Evolutionary conservation across 1,139 yeast species (phyloP).

Genomic region (Candida pseudoviswanathii): DNA sequence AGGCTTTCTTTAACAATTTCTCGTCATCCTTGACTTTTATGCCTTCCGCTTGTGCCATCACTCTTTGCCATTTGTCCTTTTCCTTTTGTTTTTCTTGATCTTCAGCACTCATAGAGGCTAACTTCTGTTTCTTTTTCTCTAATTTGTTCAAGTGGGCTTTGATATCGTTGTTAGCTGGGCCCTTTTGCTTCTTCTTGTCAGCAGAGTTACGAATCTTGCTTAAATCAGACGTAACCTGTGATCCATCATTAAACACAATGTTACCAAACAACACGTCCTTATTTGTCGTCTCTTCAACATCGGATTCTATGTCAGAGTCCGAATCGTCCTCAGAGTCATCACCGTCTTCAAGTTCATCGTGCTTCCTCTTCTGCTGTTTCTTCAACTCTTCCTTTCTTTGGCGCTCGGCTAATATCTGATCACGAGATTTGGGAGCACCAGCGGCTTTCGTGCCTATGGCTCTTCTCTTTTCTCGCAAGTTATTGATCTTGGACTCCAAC

Average conservation of each 20-base stretch:
- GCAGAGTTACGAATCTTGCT: conserved; percentile 53
- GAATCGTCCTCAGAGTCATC: not conserved
- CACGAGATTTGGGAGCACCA: conserved; percentile 84
- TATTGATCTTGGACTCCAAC: conserved; percentile 70
- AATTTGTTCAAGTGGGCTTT: conserved; percentile 78
- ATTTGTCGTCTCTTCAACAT: conserved; percentile 35
- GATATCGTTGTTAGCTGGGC: conserved; percentile 84
- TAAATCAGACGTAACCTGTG: conserved; percentile 77
- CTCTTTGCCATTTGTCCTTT: conserved; percentile 83
- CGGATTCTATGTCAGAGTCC: not conserved
- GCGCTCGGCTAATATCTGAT: conserved; percentile 67
- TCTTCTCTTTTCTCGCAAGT: conserved; percentile 76
- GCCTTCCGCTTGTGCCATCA: conserved; percentile 88
- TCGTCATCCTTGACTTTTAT: conserved; percentile 88
- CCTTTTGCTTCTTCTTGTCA: conserved; percentile 63
- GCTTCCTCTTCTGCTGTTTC: conserved; percentile 39
- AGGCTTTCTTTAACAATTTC: conserved; percentile 77
- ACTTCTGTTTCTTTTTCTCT: conserved; percentile 70
- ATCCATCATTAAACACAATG: conserved; percentile 82
- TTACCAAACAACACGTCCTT: conserved; percentile 72
- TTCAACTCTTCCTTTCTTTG: conserved; percentile 46
- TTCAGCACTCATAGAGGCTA: conserved; percentile 62
- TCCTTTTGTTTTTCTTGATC: conserved; percentile 63
- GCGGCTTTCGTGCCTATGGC: conserved; percentile 84
- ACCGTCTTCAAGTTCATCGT: conserved; percentile 33